Evolutionary conservation across 139 green algal species (phyloP).

Genomic region (Ettlia oleoabundans): DNA sequence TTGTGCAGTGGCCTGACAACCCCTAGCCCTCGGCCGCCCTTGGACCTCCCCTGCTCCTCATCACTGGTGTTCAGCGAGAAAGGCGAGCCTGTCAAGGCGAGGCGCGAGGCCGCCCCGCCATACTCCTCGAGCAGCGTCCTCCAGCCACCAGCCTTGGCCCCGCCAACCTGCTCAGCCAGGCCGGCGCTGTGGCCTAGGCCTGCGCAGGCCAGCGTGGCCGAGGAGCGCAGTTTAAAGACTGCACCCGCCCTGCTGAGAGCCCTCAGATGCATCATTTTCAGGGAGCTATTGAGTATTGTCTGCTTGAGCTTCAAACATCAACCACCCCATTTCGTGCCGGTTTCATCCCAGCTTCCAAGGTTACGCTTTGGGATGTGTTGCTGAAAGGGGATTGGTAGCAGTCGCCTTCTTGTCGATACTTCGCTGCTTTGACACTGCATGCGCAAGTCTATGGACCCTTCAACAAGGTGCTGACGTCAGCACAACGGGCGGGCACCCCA

Average conservation of each 20-base stretch:
- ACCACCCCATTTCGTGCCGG: too few species aligned
- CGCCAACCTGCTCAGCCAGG: too few species aligned
- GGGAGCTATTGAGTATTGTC: too few species aligned
- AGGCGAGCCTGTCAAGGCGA: not conserved
- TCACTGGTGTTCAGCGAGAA: not conserved
- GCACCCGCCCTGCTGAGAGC: not conserved
- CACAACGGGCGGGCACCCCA: too few species aligned
- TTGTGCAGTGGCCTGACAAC: not conserved
- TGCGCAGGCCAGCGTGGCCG: not conserved
- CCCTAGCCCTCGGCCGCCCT: not conserved
- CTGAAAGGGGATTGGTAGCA: too few species aligned
- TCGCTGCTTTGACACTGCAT: too few species aligned
- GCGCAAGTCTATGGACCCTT: too few species aligned
- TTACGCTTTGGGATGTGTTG: too few species aligned
- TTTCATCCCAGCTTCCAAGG: too few species aligned
- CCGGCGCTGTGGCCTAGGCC: too few species aligned
- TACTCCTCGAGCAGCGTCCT: not conserved
- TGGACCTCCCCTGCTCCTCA: not conserved
- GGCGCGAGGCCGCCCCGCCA: not conserved
- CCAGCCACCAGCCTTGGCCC: not conserved
- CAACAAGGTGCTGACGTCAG: too few species aligned
- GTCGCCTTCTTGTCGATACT: too few species aligned
- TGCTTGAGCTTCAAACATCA: not conserved
- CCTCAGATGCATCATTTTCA: conserved; percentile 1
- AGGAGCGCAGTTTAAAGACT: not conserved